These are phyloP conservation scores for Trematosphaeria pertusa DNA, from an alignment of 2,329 filamentous ascomycete species.

Conservation along the genomic window DNA sequence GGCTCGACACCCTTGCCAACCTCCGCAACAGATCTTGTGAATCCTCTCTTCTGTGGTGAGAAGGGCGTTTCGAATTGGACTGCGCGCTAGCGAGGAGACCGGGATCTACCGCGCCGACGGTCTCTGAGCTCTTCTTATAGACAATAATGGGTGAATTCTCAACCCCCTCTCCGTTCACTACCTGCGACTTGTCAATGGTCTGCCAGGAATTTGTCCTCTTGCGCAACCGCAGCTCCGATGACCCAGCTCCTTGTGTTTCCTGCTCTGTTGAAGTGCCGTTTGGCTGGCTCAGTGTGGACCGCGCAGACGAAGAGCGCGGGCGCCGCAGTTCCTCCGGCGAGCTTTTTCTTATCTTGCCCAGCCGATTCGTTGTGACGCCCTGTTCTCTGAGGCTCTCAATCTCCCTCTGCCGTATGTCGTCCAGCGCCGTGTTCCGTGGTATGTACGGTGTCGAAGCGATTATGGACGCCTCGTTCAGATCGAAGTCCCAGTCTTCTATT, in stretches of 20 bases:
- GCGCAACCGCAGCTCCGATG: slow-evolving; percentile 23
- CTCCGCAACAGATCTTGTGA: slow-evolving; percentile 55
- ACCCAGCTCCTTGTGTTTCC: slow-evolving; percentile 7
- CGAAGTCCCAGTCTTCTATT: slow-evolving; percentile 47
- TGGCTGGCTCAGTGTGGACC: slow-evolving; percentile 14
- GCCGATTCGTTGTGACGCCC: slow-evolving; percentile 36
- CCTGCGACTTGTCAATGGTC: slow-evolving; percentile 35
- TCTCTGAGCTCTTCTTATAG: slow-evolving; percentile 44
- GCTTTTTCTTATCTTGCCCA: slow-evolving; percentile 38
- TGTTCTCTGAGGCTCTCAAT: slow-evolving; percentile 48
- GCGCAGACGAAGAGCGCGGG: slow-evolving; percentile 21
- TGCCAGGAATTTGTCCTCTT: slow-evolving; percentile 40
- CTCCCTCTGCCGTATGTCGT: slow-evolving; percentile 53
- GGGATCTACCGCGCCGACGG: slow-evolving; percentile 37
- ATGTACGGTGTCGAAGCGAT: slow-evolving; percentile 57
- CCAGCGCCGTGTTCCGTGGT: slow-evolving; percentile 50
- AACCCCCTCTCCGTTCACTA: slow-evolving; percentile 30
- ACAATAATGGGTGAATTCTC: slow-evolving; percentile 43
- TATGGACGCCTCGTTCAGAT: slow-evolving; percentile 55
- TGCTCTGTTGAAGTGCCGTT: slow-evolving; percentile 11
- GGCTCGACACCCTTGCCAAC: slow-evolving; percentile 54
- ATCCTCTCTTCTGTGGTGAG: slow-evolving; percentile 49
- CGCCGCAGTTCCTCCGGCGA: slow-evolving; percentile 36
- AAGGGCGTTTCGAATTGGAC: slow-evolving; percentile 32
- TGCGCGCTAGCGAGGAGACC: slow-evolving; percentile 31